Conservation (phyloP, 257 asterid genomes). For the Ballota nigra region DNA sequence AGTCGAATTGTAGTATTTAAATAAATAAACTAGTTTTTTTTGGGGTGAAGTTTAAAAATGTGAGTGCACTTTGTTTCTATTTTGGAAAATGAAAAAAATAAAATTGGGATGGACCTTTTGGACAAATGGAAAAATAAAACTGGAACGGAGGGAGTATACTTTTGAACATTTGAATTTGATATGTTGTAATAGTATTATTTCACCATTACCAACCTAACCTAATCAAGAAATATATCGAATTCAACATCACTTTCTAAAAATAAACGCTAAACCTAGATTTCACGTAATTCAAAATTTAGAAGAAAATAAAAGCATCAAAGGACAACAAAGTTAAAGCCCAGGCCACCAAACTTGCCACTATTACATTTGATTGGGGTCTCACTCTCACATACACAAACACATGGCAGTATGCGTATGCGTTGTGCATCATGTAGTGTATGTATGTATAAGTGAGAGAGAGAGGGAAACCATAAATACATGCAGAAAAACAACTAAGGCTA, state of each 20-base stretch:
- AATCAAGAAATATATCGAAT: background rate
- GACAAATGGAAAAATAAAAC: no score
- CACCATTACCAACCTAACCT: no score
- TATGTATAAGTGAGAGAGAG: background rate
- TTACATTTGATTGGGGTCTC: constrained; percentile 17
- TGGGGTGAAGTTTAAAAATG: no score
- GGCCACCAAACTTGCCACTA: constrained; percentile 17
- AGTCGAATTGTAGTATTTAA: no score
- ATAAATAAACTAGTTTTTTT: no score
- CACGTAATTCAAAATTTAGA: background rate
- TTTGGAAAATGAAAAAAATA: no score
- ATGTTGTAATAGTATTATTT: no score
- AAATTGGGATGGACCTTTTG: no score
- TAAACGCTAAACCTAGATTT: background rate
- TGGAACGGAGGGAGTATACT: no score
- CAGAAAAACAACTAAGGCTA: constrained; percentile 9
- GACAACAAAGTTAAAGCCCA: constrained; percentile 21
- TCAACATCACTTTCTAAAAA: background rate
- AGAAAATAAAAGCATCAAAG: background rate
- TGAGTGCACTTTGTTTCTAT: no score
- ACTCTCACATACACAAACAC: background rate
- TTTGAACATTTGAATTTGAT: no score
- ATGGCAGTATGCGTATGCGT: background rate
- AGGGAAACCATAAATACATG: background rate
- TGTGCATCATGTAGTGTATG: background rate